Base-by-base conservation (phyloP, 1,284 basidiomycete species). In the Neonothopanus nambi region DNA sequence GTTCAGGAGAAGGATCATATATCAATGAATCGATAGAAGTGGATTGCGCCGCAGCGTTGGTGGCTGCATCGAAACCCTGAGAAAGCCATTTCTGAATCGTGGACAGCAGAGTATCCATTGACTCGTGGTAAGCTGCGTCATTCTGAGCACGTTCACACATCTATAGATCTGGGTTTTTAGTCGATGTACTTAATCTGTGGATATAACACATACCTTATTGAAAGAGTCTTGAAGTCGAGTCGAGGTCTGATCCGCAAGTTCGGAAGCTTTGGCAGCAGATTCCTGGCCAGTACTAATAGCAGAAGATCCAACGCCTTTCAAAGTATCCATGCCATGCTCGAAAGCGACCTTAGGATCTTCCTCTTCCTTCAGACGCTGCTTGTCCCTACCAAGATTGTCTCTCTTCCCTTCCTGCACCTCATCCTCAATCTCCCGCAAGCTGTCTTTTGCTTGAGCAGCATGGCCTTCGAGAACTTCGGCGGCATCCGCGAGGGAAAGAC, bases 291-390 rank as follows among this genome's bases (percentile, higher is more conserved):
- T 72, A 9, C 80, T 83, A 28, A 88, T 87, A 6, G 72, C 75
- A 33, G 71, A 70, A 0, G 77, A 79, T 7, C 87, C 87, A 0
- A 69, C 72, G 5, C 70, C 74, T 62, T 85, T 87, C 13, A 79
- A 71, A 0, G 75, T 76, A 35, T 87, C 87, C 80, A 88, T 84
- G 0, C 80, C 74, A 58, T 78, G 77, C 66, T 86, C 81, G 61
- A 84, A 89, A 39, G 75, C 72, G 9, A 73, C 74, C 61, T 77
- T 77, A 0, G 72, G 59, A 42, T 78, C 73, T 35, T 72, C 65
- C 41, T 76, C 69, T 56, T 81, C 75, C 53, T 76, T 69, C 1
- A 78, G 60, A 0, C 74, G 67, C 59, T 78, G 66, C 63, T 74
- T 75, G 60, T 79, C 78, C 37, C 80, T 69, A 0, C 86, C 84